These are phyloP conservation scores for Debaryomyces castellii DNA, from an alignment of 805 yeast species.

Conservation along the genomic window DNA sequence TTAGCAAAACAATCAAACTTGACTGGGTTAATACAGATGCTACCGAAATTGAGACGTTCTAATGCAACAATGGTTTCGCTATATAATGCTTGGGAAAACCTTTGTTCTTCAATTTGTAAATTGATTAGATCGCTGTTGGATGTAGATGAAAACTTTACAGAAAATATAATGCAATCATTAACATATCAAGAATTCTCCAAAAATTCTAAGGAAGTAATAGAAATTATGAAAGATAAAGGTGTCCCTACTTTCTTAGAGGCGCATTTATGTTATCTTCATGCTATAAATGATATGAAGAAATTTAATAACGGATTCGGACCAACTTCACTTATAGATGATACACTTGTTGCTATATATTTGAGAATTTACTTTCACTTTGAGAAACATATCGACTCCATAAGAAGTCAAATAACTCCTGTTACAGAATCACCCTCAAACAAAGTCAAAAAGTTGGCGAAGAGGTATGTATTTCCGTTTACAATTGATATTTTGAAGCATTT, in stretches of 20 bases:
- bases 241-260: conserved; percentile 38
- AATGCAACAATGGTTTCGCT: conserved; percentile 74
- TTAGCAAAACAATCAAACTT: conserved; percentile 55
- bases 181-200: conserved; percentile 43
- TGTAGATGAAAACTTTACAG: conserved; percentile 50
- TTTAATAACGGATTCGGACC: conserved; percentile 82
- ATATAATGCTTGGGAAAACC: conserved; percentile 62
- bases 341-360: conserved; percentile 61
- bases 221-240: conserved; percentile 24
- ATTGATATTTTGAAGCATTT: conserved; percentile 30
- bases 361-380: conserved; percentile 36
- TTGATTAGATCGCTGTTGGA: conserved; percentile 46
- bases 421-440: conserved; percentile 31
- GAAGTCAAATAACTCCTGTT: not conserved
- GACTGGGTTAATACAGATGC: conserved; percentile 55
- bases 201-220: conserved; percentile 31
- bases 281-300: conserved; percentile 60
- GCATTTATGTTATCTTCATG: conserved; percentile 45
- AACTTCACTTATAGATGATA: conserved; percentile 72
- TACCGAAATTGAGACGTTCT: conserved; percentile 74
- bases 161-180: conserved; percentile 46
- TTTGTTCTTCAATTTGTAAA: conserved; percentile 52
- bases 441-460: conserved; percentile 38
- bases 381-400: not conserved
- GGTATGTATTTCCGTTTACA: conserved; percentile 41